Evolutionary conservation across 176 grass and related monocot genomes (phyloP).

Genomic region (Guadua angustifolia): DNA sequence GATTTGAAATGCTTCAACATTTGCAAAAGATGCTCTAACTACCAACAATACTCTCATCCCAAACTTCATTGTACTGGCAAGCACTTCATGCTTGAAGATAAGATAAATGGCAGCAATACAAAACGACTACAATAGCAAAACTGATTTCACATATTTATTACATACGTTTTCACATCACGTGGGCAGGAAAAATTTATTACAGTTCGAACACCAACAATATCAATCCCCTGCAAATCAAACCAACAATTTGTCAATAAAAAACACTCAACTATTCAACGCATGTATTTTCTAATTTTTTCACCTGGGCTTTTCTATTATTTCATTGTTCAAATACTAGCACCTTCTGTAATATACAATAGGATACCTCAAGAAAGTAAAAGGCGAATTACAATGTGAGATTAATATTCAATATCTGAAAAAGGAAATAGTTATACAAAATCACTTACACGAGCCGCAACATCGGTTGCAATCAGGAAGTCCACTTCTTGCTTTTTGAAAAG

Average conservation of each 20-base stretch:
- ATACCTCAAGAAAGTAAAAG: not conserved
- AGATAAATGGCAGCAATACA: slow-evolving; percentile 1
- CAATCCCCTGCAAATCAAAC: slow-evolving; percentile 73
- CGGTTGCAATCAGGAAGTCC: slow-evolving; percentile 93
- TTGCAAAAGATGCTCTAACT: not conserved
- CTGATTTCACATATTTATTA: not conserved
- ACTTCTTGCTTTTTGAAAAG: slow-evolving; percentile 91
- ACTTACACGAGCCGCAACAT: slow-evolving; percentile 99
- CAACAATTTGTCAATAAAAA: slow-evolving; percentile 15
- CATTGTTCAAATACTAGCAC: not conserved
- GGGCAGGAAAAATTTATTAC: slow-evolving; percentile 97
- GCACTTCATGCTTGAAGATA: slow-evolving; percentile 12
- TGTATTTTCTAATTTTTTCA: not conserved
- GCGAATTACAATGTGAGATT: not conserved
- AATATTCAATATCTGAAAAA: slow-evolving; percentile 17
- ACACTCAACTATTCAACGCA: not conserved
- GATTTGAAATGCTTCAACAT: not conserved
- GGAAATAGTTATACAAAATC: not conserved
- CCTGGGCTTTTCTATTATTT: not conserved
- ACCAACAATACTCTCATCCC: not conserved
- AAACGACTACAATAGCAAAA: not conserved
- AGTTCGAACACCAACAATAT: slow-evolving; percentile 92
- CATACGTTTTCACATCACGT: slow-evolving; percentile 86
- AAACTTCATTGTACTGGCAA: not conserved
- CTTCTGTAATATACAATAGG: not conserved